Conservation (phyloP, 305 asterid species). For the Fraxinus nigra region DNA sequence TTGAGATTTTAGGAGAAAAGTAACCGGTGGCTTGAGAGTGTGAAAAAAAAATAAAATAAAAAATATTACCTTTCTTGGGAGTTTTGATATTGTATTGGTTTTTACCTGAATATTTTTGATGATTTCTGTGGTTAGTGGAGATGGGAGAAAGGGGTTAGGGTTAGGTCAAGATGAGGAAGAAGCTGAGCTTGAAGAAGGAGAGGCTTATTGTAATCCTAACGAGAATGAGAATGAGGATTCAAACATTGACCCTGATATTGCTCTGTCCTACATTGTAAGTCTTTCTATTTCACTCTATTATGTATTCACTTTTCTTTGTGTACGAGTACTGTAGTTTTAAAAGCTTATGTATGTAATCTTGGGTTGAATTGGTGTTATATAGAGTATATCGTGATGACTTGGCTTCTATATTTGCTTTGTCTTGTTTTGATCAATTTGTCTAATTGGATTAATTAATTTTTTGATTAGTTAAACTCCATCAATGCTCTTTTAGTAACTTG, state of each 20-base stretch:
- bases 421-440: constrained; percentile 3
- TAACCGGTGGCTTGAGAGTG: constrained; percentile 24
- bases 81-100: background rate
- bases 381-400: constrained; percentile 3
- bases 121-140: constrained; percentile 75
- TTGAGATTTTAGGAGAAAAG: constrained; percentile 35
- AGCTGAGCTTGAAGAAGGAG: constrained; percentile 96
- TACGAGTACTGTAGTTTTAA: constrained; percentile 10
- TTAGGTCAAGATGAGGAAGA: constrained; percentile 61
- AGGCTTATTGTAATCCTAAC: constrained; percentile 48
- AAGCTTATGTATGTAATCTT: constrained; percentile 13
- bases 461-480: constrained; percentile 12
- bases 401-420: background rate
- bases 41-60: background rate
- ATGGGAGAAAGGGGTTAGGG: constrained; percentile 72
- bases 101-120: constrained; percentile 29
- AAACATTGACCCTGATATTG: constrained; percentile 84
- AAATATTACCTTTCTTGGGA: constrained; percentile 13
- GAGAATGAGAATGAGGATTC: constrained; percentile 44
- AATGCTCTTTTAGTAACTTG: constrained; percentile 26
- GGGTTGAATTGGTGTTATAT: background rate
- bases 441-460: constrained; percentile 22
- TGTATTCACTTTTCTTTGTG: background rate
- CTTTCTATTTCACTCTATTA: constrained; percentile 12
- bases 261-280: constrained; percentile 91